A percentile compares a stretch with the other conserved stretches of the same genome.
Evolutionary conservation across 495 filamentous ascomycete genomes (phyloP).

Genomic region (Astrocystis sublimbata): DNA sequence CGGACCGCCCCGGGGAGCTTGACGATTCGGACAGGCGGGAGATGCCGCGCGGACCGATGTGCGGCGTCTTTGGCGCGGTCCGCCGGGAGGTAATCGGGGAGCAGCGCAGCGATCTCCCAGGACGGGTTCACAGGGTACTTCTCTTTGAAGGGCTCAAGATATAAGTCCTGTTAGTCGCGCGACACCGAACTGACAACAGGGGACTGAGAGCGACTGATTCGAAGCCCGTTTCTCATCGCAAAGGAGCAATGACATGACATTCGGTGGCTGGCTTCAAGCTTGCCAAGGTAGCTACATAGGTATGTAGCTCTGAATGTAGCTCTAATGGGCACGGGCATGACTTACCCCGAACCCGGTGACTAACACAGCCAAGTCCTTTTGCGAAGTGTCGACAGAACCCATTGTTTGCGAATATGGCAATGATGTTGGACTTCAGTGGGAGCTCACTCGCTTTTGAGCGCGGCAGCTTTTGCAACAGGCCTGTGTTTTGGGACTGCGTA

Average conservation of each 20-base stretch:
- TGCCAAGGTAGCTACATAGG: no score
- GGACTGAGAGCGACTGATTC: not conserved
- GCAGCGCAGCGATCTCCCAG: conserved; percentile 61
- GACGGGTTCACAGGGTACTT: conserved; percentile 68
- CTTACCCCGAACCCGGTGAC: conserved; percentile 75
- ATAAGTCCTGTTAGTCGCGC: conserved; percentile 5
- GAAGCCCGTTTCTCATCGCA: not conserved
- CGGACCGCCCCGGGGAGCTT: conserved; percentile 66
- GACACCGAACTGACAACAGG: not conserved
- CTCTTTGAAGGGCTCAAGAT: conserved; percentile 63
- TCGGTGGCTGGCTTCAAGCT: not conserved
- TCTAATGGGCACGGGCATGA: conserved; percentile 22
- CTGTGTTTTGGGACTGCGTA: not conserved
- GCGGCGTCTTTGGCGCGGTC: conserved; percentile 38
- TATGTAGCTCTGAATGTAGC: no score
- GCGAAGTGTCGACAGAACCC: conserved; percentile 37
- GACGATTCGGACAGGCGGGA: conserved; percentile 62
- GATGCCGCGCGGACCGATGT: conserved; percentile 22
- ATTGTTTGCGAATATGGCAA: conserved; percentile 21
- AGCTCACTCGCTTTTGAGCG: not conserved
- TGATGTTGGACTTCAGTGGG: not conserved
- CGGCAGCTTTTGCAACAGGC: not conserved
- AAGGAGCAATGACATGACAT: conserved; percentile 5
- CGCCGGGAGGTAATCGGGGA: conserved; percentile 55
- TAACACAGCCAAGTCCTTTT: conserved; percentile 62